A percentile compares a stretch with the other conserved stretches of the same genome.
Evolutionary conservation across 2,329 filamentous ascomycete species (phyloP).

Genomic region (Sphaerulina musiva): DNA sequence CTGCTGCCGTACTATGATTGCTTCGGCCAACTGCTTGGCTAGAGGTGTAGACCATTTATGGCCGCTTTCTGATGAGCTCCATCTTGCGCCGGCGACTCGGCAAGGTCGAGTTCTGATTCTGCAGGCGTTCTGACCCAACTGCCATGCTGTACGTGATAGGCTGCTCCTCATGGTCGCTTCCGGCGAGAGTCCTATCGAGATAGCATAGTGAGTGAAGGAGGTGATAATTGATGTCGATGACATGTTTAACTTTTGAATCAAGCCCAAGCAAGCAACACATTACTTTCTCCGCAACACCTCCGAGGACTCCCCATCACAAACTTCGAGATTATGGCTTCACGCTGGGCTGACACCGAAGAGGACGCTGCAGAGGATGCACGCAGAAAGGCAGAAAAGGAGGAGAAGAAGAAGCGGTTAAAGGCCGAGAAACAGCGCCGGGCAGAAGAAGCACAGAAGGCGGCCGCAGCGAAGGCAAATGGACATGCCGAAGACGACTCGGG

Average conservation of each 20-base stretch:
- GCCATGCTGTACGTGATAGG: conserved; percentile 22
- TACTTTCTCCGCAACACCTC: conserved; percentile 2
- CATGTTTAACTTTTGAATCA: conserved; percentile 7
- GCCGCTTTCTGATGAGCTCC: conserved; percentile 34
- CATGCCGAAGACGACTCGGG: conserved; percentile 24
- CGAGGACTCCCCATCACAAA: conserved; percentile 1
- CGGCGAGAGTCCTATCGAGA: not conserved
- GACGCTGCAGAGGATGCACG: conserved; percentile 68
- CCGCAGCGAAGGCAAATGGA: conserved; percentile 25
- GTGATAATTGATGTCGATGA: conserved; percentile 1
- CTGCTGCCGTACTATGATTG: conserved; percentile 62
- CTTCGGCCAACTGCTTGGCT: conserved; percentile 77
- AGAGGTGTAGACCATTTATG: conserved; percentile 82
- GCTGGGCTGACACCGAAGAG: conserved; percentile 82
- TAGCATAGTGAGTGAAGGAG: not conserved
- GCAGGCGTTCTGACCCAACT: conserved; percentile 19
- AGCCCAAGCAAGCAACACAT: not conserved
- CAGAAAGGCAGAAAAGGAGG: conserved; percentile 75
- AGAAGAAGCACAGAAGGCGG: conserved; percentile 44
- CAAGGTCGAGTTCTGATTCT: not conserved
- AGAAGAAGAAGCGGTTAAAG: conserved; percentile 81
- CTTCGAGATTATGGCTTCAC: conserved; percentile 47
- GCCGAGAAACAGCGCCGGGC: conserved; percentile 69
- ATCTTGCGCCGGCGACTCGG: conserved; percentile 34
- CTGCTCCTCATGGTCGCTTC: conserved; percentile 25